Percentiles rank a stretch among this genome's conserved stretches.
These are phyloP conservation scores for Cyberlindnera veronae DNA, from an alignment of 805 yeast species.

Conservation along the genomic window DNA sequence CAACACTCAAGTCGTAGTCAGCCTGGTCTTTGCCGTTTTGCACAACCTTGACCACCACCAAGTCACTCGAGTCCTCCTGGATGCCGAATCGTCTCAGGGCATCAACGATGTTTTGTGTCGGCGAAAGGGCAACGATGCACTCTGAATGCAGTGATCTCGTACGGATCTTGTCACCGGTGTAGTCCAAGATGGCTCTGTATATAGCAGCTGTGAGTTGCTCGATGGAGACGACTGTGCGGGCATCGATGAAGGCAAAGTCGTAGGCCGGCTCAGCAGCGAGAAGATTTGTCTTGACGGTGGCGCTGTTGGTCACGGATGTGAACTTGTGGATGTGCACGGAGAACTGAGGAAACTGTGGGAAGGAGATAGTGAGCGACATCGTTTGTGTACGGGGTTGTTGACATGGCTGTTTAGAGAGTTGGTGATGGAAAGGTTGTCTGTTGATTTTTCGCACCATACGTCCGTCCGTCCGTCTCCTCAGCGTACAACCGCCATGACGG, in stretches of 20 bases:
- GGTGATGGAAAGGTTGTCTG: no score
- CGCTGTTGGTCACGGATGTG: conserved; percentile 41
- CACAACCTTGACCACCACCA: conserved; percentile 50
- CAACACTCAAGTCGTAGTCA: conserved; percentile 20
- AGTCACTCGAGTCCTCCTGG: conserved; percentile 40
- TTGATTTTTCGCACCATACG: no score
- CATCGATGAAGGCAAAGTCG: conserved; percentile 65
- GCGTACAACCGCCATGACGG: no score
- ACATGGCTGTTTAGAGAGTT: no score
- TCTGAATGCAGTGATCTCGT: conserved; percentile 73
- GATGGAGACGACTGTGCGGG: conserved; percentile 50
- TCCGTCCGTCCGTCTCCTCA: no score
- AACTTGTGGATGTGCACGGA: conserved; percentile 42
- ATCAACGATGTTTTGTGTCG: conserved; percentile 68
- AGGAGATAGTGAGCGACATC: conserved; percentile 10
- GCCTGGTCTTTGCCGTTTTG: conserved; percentile 23
- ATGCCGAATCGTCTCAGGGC: conserved; percentile 71
- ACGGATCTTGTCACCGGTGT: conserved; percentile 42
- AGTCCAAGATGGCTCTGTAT: conserved; percentile 57
- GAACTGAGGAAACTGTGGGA: conserved; percentile 47
- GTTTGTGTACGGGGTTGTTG: no score
- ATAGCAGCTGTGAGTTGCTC: conserved; percentile 63
- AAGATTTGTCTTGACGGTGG: conserved; percentile 42
- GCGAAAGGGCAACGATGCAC: conserved; percentile 63
- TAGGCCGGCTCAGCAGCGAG: conserved; percentile 43